Base-by-base conservation (phyloP, 2,329 filamentous ascomycete species). In the Stemphylium lycopersici region DNA sequence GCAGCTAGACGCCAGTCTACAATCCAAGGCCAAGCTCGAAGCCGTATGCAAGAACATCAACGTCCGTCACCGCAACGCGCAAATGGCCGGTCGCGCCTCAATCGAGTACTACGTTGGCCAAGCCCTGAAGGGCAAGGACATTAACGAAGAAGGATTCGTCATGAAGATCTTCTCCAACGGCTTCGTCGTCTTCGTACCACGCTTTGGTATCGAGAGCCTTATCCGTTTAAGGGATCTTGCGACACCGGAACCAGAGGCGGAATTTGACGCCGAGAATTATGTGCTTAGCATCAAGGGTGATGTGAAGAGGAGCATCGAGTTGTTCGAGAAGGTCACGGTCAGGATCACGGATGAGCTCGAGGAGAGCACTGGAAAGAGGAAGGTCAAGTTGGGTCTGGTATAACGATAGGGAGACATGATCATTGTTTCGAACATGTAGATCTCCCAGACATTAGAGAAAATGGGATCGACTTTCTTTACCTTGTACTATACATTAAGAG, bases 61-160 rank as follows among this genome's bases (percentile, higher is more conserved):
- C 76, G 88, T 95, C 53, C 88, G 95, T 6, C 95, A 99, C 76
- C 91, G 95, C 70, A 99, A 99, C 76, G 95, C 95, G 29, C 95
- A 99, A 77, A 89, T 96, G 78, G 95, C 95, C 2, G 93, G 93
- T 32, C 87, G 95, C 55, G 93, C 95, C 22, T 95, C 90, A 65
- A 93, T 99, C 59, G 93, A 96, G 67, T 99, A 98, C 79, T 99
- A 98, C 73, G 95, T 99, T 43, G 95, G 95, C 0, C 95, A 99
- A 78, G 92, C 93, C 11, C 87, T 99, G 51, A 95, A 95, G 79
- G 91, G 84, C 8, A 81, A 84, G 48, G 81, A 85, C 13, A 78
- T 87, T 6, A 88, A 93, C 66, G 93, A 97, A 75, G 93, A 97
- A 53, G 95, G 91, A 3, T 98, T 96, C 74, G 87, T 99, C 40